Conservation (phyloP, 768 basidiomycete species). For the Gymnopilus dilepis region DNA sequence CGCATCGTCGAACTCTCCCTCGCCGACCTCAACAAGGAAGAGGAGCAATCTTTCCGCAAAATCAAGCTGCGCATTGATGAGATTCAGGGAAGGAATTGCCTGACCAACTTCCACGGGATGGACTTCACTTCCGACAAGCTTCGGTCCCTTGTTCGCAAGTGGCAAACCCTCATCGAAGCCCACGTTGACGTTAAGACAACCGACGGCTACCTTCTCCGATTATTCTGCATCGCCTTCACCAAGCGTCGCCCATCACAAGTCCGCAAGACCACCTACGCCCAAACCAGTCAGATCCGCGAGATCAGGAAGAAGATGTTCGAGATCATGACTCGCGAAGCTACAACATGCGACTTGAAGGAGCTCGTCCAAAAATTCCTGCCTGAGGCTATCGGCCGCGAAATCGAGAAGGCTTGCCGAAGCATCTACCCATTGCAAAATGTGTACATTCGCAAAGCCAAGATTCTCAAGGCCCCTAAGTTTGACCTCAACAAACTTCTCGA, state of each 20-base stretch:
- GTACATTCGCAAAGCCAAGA: conserved; percentile 99
- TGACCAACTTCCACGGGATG: conserved; percentile 99
- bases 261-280: conserved; percentile 98
- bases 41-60: conserved; percentile 99
- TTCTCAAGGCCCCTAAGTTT: conserved; percentile 97
- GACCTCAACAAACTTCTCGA: conserved; percentile 95
- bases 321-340: conserved; percentile 95
- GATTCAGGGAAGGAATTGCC: conserved; percentile 97
- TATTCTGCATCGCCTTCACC: conserved; percentile 99
- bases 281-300: conserved; percentile 93
- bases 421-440: conserved; percentile 99
- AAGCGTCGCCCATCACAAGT: conserved; percentile 96
- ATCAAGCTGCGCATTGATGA: conserved; percentile 98
- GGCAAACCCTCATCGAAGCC: conserved; percentile 99
- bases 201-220: conserved; percentile 98
- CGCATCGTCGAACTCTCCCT: conserved; percentile 96
- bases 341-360: conserved; percentile 97
- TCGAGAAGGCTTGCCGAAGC: conserved; percentile 95
- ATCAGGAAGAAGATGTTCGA: conserved; percentile 99
- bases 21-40: conserved; percentile 98
- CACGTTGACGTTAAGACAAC: conserved; percentile 99
- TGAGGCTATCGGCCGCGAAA: conserved; percentile 98
- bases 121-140: conserved; percentile 99
- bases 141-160: conserved; percentile 99
- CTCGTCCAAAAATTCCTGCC: conserved; percentile 98